Evolutionary conservation across 108 stramenopile species (phyloP).

Genomic region (Pseudonitzschia pungens): DNA sequence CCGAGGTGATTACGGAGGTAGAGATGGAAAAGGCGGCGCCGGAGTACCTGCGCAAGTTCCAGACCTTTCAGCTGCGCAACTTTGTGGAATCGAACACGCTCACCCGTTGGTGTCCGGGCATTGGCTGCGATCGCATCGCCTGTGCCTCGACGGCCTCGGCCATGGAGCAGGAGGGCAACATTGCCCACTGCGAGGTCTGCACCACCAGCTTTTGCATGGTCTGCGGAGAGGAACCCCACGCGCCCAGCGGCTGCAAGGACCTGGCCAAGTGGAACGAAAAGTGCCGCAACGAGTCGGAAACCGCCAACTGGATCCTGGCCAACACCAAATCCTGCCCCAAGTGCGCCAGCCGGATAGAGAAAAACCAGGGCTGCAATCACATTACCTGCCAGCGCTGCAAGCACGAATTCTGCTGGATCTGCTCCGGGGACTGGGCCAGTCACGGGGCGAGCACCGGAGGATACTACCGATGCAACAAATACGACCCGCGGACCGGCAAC

Average conservation of each 20-base stretch:
- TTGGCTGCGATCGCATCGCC: slow-evolving; percentile 91
- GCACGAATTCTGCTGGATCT: slow-evolving; percentile 99
- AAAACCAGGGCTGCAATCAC: slow-evolving; percentile 99
- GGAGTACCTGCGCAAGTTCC: slow-evolving; percentile 61
- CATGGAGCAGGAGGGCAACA: slow-evolving; percentile 57
- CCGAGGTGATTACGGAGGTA: slow-evolving; percentile 82
- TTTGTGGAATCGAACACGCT: slow-evolving; percentile 93
- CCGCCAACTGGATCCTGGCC: slow-evolving; percentile 98
- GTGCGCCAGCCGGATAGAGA: slow-evolving; percentile 96
- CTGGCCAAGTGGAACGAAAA: slow-evolving; percentile 91
- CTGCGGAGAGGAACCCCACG: slow-evolving; percentile 96
- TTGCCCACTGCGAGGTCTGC: slow-evolving; percentile 74
- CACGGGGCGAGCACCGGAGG: slow-evolving; percentile 98
- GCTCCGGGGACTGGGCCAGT: slow-evolving; percentile 92
- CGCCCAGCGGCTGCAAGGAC: slow-evolving; percentile 80
- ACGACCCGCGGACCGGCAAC: slow-evolving; percentile 33
- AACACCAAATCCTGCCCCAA: slow-evolving; percentile 98
- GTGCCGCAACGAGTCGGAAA: slow-evolving; percentile 95
- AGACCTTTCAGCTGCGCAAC: slow-evolving; percentile 78
- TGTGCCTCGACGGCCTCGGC: slow-evolving; percentile 61
- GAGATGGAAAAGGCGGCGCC: slow-evolving; percentile 68
- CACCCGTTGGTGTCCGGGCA: slow-evolving; percentile 97
- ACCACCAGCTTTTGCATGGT: slow-evolving; percentile 79
- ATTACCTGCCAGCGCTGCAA: slow-evolving; percentile 83
- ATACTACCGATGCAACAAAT: slow-evolving; percentile 99